Percentiles rank a stretch among this genome's conserved stretches.
phyloP scores from a whole-genome alignment of 1,139 yeast genomes.

The Pichia sp. region DNA sequence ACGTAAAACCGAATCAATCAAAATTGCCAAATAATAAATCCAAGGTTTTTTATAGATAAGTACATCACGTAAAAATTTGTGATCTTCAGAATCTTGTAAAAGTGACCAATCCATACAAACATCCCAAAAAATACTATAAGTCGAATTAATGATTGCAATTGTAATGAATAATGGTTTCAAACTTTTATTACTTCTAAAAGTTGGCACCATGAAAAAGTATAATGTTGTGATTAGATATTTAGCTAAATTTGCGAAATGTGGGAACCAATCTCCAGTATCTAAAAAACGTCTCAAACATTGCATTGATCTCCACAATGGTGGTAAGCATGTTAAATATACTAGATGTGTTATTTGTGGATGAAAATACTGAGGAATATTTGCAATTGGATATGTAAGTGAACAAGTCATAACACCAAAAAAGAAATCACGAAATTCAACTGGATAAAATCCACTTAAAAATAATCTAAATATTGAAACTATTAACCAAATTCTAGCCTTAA shows the following conservation, averaged over 20 bases:
- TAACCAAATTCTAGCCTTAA: conserved; percentile 65
- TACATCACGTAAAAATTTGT: conserved; percentile 61
- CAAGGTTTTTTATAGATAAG: conserved; percentile 53
- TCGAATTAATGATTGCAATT: conserved; percentile 67
- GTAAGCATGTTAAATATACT: conserved; percentile 80
- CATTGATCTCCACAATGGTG: conserved; percentile 82
- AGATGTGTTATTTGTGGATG: conserved; percentile 70
- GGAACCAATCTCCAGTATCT: conserved; percentile 94
- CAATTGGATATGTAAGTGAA: conserved; percentile 79
- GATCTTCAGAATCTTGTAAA: conserved; percentile 54
- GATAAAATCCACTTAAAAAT: conserved; percentile 74
- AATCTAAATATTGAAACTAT: conserved; percentile 66
- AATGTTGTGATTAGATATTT: conserved; percentile 63
- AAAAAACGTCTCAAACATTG: conserved; percentile 88
- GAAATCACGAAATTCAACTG: conserved; percentile 92
- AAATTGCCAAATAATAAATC: conserved; percentile 67
- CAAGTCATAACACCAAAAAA: conserved; percentile 86
- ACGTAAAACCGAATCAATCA: conserved; percentile 63
- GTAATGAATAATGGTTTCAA: conserved; percentile 49
- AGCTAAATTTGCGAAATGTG: conserved; percentile 83
- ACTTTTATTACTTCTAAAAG: conserved; percentile 59
- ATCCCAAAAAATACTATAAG: conserved; percentile 76
- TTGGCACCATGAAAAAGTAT: conserved; percentile 69
- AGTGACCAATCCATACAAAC: conserved; percentile 93
- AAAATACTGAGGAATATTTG: conserved; percentile 77